Percentiles rank a stretch among this genome's conserved stretches.
phyloP scores from a whole-genome alignment of 2,329 filamentous ascomycete species.

The Seiridium unicorne region DNA sequence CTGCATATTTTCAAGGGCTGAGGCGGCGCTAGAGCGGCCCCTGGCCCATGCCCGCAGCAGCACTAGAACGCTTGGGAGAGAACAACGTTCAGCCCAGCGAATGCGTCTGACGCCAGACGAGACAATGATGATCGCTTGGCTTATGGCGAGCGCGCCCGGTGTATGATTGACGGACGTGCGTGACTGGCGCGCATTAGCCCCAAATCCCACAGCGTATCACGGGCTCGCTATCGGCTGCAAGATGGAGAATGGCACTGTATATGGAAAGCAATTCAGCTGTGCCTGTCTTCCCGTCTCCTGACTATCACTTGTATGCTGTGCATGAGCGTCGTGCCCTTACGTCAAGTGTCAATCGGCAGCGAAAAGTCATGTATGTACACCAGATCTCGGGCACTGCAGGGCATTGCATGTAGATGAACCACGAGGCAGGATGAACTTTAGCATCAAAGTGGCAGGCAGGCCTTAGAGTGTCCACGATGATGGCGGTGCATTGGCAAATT shows the following conservation, averaged over 20 bases:
- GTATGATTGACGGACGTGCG: slow-evolving; percentile 8
- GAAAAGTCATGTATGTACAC: background rate
- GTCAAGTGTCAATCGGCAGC: slow-evolving; percentile 3
- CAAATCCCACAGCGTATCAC: slow-evolving; percentile 1
- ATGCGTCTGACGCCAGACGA: slow-evolving; percentile 7
- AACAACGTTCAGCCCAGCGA: background rate
- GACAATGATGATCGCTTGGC: slow-evolving; percentile 1
- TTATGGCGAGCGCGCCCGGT: background rate
- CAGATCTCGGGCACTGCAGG: slow-evolving; percentile 1
- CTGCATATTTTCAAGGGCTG: slow-evolving; percentile 28
- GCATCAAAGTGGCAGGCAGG: background rate
- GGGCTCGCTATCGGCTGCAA: background rate
- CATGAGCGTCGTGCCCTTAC: background rate
- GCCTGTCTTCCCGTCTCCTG: background rate
- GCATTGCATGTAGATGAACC: slow-evolving; percentile 1
- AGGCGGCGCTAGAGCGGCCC: slow-evolving; percentile 20
- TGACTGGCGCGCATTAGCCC: slow-evolving; percentile 12
- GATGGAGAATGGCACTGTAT: background rate
- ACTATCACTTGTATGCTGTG: background rate
- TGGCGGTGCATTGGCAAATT: background rate
- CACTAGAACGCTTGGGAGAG: background rate
- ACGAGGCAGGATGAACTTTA: background rate
- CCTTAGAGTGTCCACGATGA: background rate
- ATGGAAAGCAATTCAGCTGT: background rate
- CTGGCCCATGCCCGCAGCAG: slow-evolving; percentile 16